Evolutionary conservation across 2,329 filamentous ascomycete genomes (phyloP), one percentile per base, ranked within the genome.

Genomic region (Pseudogymnoascus sp.): DNA sequence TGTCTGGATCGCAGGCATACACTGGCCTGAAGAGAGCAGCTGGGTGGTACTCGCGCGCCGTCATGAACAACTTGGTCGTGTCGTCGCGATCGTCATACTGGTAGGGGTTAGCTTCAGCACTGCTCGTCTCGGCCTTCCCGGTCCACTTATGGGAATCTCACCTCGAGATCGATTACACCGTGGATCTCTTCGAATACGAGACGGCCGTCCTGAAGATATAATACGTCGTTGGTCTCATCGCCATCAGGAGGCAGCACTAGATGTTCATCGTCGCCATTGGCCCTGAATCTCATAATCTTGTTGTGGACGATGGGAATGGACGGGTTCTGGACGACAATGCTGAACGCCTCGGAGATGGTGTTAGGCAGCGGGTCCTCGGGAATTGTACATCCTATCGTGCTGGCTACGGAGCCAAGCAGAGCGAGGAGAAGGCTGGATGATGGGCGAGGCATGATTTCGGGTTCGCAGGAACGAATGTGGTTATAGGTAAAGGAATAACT

Each of bases 21-120:
- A 67, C 66, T n/a, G 73, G 71, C 37, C 73, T 66, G 59, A 74
- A 77, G 59, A 74, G 64, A 18, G 75, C 75, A 10, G 71, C 69
- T 1, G 75, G 74, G 26, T 57, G 26, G 59, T 77, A 74, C 6
- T 71, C 71, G 2, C 75, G 73, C 26, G 75, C 70, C 2, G 76
- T 77, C 72, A 77, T 76, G 68, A 77, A 77, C 65, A 77, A 71
- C 66, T 77, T 77, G 38, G 75, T 77, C 2, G 75, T 77, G 63
- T 77, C 74, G 64, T 77, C 75, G 28, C 69, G 67, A n/a, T 66
- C 65, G 19, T 73, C 71, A 61, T 75, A 75, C 74, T 76, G 59
- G 38, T 10, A 2, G 52, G 38, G 33, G 30, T 12, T 21, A 18
- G 18, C 26, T 28, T 28, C 10, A 55, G 9, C 19, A 56, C 55